Base-by-base conservation (phyloP, 306 rosid genomes). In the Arachis hypogaea region DNA sequence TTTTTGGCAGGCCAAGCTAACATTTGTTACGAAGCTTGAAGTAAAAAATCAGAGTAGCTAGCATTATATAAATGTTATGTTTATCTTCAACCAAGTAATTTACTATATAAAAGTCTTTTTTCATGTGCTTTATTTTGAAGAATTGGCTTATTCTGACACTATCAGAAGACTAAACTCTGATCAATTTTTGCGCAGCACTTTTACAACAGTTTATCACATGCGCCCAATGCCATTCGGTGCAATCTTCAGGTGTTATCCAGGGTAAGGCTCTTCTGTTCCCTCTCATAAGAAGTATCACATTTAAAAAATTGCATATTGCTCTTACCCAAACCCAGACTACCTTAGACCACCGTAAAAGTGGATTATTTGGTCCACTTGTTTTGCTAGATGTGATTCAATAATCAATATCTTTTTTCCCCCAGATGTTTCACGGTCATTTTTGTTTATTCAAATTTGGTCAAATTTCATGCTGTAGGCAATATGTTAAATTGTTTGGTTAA, bases 161-260 rank as follows among this genome's bases (percentile, higher is more conserved):
- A 68, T 60, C 73, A 73, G 71, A 58, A 57, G 46, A 44, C 43
- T 65, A 57, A 82, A 59, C 71, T 63, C 43, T 78, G 69, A 38
- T 59, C 3, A 51, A 66, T 77, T 72, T 30, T 71, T 78, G 57
- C 77, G 63, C 96, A 91, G 98, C 77, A 85, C 97, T 51, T 94
- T 91, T 75, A 88, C 96, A 14, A 76, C 87, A 10, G 96, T 85
- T 51, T 94, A 94, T 82, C 84, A 86, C 58, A 94, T 94, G 97
- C 89, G 96, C 84, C 98, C 97, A 54, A 78, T 94, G 79, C 86
- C 96, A 81, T 75, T 86, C 45, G 98, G 97, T 69, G 98, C 98
- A 74, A 84, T 91, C 68, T 91, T 94, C 72, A 88, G 98, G 81
- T 86, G 89, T 74, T 94, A 89, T 86, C 98, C 97, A 28, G 96